phyloP scores from a whole-genome alignment of 345 rosid genomes.

The Hibiscus mutabilis region DNA sequence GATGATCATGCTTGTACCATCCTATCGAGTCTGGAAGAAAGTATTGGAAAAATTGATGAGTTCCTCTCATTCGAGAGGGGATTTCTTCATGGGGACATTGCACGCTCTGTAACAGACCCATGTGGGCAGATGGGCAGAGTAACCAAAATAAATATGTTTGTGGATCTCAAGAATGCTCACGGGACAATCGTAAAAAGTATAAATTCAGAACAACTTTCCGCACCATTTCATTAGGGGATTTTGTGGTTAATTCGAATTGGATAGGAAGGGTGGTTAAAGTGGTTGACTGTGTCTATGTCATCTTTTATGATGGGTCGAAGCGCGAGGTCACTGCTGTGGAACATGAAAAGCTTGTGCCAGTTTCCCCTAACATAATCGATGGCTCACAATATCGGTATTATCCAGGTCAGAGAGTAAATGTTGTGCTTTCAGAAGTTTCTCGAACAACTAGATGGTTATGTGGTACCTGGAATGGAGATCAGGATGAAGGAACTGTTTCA shows the following conservation, averaged over 20 bases:
- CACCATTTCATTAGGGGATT: conserved; percentile 64
- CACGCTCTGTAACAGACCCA: conserved; percentile 47
- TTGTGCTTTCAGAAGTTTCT: conserved; percentile 36
- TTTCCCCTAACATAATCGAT: conserved; percentile 49
- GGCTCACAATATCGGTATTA: conserved; percentile 59
- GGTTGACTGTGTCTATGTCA: conserved; percentile 49
- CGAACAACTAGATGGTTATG: conserved; percentile 71
- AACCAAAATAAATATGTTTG: conserved; percentile 40
- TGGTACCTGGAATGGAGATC: conserved; percentile 58
- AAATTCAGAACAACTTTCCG: conserved; percentile 51
- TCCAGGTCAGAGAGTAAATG: conserved; percentile 84
- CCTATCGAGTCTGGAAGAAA: conserved; percentile 73
- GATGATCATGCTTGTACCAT: conserved; percentile 58
- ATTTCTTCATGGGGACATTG: conserved; percentile 63
- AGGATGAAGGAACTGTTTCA: conserved; percentile 60
- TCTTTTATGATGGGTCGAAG: conserved; percentile 66
- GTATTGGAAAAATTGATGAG: conserved; percentile 80
- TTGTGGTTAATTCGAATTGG: conserved; percentile 71
- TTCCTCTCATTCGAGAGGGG: conserved; percentile 82
- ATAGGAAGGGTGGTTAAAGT: conserved; percentile 67
- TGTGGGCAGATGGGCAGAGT: conserved; percentile 86
- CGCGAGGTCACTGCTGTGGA: conserved; percentile 52
- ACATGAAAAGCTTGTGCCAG: conserved; percentile 52
- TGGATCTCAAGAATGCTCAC: conserved; percentile 52
- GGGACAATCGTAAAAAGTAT: conserved; percentile 50